Conservation (phyloP, 2,329 filamentous ascomycete species). For the Raffaelea ambrosiae region DNA sequence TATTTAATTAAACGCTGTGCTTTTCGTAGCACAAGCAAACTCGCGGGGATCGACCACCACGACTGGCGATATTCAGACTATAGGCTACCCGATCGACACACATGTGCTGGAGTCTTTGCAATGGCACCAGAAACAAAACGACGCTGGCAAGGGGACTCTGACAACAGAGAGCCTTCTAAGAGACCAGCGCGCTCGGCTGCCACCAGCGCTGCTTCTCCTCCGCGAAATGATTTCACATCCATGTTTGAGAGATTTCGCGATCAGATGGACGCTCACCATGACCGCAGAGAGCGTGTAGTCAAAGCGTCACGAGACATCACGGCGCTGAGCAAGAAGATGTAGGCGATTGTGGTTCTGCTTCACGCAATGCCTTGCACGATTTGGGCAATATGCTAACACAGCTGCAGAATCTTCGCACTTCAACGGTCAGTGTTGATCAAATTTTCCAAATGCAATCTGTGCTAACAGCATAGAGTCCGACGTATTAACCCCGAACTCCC, state of each 20-base stretch:
- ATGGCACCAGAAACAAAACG: constrained; percentile 32
- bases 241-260: constrained; percentile 83
- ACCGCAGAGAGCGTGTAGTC: constrained; percentile 79
- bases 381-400: neutral
- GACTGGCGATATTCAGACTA: too few species aligned
- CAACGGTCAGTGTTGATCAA: constrained; percentile 53
- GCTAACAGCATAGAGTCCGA: constrained; percentile 45
- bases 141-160: constrained; percentile 39
- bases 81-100: too few species aligned
- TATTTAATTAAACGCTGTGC: too few species aligned
- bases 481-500: constrained; percentile 56
- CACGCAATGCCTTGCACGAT: too few species aligned
- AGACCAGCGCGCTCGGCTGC: constrained; percentile 8
- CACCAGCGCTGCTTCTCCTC: constrained; percentile 1
- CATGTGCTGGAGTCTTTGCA: too few species aligned
- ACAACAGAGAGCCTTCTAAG: constrained; percentile 21
- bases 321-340: constrained; percentile 95
- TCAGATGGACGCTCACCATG: constrained; percentile 90
- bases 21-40: too few species aligned
- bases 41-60: too few species aligned
- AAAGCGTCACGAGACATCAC: constrained; percentile 92
- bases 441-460: neutral
- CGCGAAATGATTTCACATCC: constrained; percentile 45
- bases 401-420: constrained; percentile 68
- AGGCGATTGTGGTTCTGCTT: too few species aligned